These are phyloP conservation scores for Penicillium tannophilum DNA, from an alignment of 495 filamentous ascomycete species.

Conservation along the genomic window DNA sequence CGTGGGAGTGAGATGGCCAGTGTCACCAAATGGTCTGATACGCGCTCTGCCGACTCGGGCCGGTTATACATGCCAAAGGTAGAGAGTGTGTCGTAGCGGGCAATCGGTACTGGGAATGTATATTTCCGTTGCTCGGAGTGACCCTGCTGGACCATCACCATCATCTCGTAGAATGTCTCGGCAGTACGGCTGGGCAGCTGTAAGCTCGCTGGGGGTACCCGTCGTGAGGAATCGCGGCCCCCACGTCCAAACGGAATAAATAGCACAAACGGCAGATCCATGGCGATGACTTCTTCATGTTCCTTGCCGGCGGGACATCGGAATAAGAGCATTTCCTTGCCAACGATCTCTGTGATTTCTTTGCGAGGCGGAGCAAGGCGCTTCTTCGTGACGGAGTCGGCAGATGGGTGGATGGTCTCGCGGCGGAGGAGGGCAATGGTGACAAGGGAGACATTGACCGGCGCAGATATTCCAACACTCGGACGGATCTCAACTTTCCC, in stretches of 20 bases:
- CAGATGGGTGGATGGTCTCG: conserved; percentile 95
- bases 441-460: conserved; percentile 89
- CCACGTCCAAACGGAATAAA: conserved; percentile 95
- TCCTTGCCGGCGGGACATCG: conserved; percentile 81
- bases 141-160: conserved; percentile 93
- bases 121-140: conserved; percentile 84
- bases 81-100: conserved; percentile 92
- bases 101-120: conserved; percentile 85
- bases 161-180: conserved; percentile 95
- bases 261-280: conserved; percentile 96
- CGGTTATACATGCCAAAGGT: conserved; percentile 99
- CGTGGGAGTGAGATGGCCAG: conserved; percentile 86
- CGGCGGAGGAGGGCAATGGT: conserved; percentile 89
- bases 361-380: conserved; percentile 90
- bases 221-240: conserved; percentile 80
- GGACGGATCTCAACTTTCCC: conserved; percentile 98
- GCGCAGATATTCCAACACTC: conserved; percentile 75
- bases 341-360: conserved; percentile 88
- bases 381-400: conserved; percentile 90
- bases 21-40: conserved; percentile 89
- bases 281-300: conserved; percentile 85
- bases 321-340: conserved; percentile 92
- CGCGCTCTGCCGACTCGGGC: conserved; percentile 80
- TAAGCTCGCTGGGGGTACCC: conserved; percentile 90
- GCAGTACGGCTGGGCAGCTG: conserved; percentile 89